Base-by-base conservation (phyloP, 2,329 filamentous ascomycete species). In the Fusarium sp. region DNA sequence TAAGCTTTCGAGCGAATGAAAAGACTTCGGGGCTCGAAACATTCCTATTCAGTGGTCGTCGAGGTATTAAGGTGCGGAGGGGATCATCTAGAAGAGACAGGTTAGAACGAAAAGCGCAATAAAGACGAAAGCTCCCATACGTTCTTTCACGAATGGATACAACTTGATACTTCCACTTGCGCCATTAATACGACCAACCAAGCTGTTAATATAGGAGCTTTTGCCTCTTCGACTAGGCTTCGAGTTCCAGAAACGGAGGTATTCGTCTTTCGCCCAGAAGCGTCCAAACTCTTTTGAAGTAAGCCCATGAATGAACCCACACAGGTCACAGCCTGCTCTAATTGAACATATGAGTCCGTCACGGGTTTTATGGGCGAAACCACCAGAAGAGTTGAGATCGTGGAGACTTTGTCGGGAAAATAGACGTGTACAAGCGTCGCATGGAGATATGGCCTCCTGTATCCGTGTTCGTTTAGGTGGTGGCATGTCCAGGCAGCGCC, bases 1-100 rank as follows among this genome's bases (percentile, higher is more conserved):
- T 8, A 3, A 41, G n/a, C 0, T 0, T 2, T 3, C n/a, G n/a
- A 0, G 20, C 60, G 3, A 42, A 23, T 0, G 4, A 1, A 3
- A 50, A 35, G 2, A 13, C 27, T 0, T 18, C 1, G 3, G 20
- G 7, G 0, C 50, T 65, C 0, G 37, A 7, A 6, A 65, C 50
- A 3, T 65, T 42, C 1, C 18, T 58, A 0, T 2, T 1, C 0
- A 65, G 1, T 3, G 44, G 62, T 0, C 62, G 41, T 4, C 62
- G 37, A 0, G 10, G 0, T 4, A 65, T 13, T 0, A 57, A 5
- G 0, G 4, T 1, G 26, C 3, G 17, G 2, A 65, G 30, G 1
- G 60, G 49, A 2, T 58, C 32, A n/a, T 50, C 62, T 64, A 23
- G 20, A 0, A 0, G 2, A 4, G 0, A 2, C 4, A 20, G 4